A percentile compares a stretch with the other conserved stretches of the same genome.
These are phyloP conservation scores for Porphyridium purpureum DNA, from an alignment of 23 red algal genomes.

Conservation along the genomic window DNA sequence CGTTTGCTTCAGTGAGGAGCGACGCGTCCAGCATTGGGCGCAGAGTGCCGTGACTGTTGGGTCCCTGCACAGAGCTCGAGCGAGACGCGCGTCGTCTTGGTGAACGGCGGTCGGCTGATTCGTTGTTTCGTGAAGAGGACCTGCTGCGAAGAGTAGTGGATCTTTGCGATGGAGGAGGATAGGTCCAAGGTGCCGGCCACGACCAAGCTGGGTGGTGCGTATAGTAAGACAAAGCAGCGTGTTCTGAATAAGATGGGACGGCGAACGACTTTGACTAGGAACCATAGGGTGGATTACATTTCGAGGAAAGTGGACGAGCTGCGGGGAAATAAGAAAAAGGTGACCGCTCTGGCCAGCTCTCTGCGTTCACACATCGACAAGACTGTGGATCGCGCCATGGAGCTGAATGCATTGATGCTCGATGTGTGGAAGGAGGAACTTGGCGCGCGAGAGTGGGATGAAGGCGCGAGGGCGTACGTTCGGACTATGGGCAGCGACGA, in stretches of 20 bases:
- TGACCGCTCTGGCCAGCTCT: neutral
- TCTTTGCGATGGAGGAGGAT: too few relatives aligned
- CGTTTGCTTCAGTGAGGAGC: too few relatives aligned
- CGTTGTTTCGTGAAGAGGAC: too few relatives aligned
- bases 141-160: too few relatives aligned
- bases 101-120: too few relatives aligned
- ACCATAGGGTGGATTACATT: conserved; percentile 22
- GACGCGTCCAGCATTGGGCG: too few relatives aligned
- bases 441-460: conserved; percentile 60
- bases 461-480: conserved; percentile 26
- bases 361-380: conserved; percentile 1
- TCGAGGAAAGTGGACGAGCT: neutral
- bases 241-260: conserved; percentile 88
- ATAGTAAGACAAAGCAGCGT: conserved; percentile 97
- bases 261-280: conserved; percentile 48
- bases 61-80: too few relatives aligned
- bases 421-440: conserved; percentile 51
- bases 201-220: conserved; percentile 56
- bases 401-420: conserved; percentile 39
- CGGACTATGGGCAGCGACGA: conserved; percentile 45
- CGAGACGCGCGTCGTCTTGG: too few relatives aligned
- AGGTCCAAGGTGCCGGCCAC: too few relatives aligned
- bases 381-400: conserved; percentile 11
- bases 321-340: neutral
- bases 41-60: too few relatives aligned